Conservation (phyloP, 2,329 filamentous ascomycete genomes). For the Alternaria gansuensis region DNA sequence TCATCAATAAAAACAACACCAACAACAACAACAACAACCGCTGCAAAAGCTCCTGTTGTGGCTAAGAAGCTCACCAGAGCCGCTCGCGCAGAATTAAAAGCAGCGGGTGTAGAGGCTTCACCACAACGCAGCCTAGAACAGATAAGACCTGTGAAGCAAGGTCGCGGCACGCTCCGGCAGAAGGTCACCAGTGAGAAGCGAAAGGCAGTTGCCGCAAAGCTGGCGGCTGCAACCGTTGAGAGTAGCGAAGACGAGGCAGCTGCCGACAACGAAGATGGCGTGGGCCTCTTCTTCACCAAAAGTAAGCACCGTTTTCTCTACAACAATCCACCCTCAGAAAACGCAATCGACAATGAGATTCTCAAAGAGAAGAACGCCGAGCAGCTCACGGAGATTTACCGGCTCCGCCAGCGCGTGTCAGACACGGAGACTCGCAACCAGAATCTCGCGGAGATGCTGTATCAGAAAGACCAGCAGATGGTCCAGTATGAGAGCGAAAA, state of each 20-base stretch:
- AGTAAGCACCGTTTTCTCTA: constrained; percentile 28
- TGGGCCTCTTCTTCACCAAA: constrained; percentile 33
- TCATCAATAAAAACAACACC: constrained; percentile 14
- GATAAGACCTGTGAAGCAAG: constrained; percentile 22
- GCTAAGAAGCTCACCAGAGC: constrained; percentile 27
- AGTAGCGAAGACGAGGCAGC: constrained; percentile 24
- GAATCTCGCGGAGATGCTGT: constrained; percentile 14
- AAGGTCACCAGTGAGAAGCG: constrained; percentile 20
- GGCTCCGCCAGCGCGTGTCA: constrained; percentile 17
- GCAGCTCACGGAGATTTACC: constrained; percentile 21
- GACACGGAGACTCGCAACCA: constrained; percentile 16
- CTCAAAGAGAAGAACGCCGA: constrained; percentile 6
- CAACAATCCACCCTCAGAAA: background rate
- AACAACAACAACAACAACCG: constrained; percentile 5
- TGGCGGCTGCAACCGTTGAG: constrained; percentile 20
- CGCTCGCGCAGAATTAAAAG: constrained; percentile 23
- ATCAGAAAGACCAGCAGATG: constrained; percentile 14
- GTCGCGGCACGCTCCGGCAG: constrained; percentile 12
- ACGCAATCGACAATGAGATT: constrained; percentile 1
- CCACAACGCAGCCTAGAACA: constrained; percentile 30
- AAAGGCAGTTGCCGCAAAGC: constrained; percentile 16
- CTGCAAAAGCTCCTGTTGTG: constrained; percentile 8
- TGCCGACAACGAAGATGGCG: constrained; percentile 25
- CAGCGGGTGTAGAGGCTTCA: constrained; percentile 24
- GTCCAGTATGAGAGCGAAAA: constrained; percentile 14